Evolutionary conservation across 2,329 filamentous ascomycete species (phyloP).

Genomic region (Hypocreales sp.): DNA sequence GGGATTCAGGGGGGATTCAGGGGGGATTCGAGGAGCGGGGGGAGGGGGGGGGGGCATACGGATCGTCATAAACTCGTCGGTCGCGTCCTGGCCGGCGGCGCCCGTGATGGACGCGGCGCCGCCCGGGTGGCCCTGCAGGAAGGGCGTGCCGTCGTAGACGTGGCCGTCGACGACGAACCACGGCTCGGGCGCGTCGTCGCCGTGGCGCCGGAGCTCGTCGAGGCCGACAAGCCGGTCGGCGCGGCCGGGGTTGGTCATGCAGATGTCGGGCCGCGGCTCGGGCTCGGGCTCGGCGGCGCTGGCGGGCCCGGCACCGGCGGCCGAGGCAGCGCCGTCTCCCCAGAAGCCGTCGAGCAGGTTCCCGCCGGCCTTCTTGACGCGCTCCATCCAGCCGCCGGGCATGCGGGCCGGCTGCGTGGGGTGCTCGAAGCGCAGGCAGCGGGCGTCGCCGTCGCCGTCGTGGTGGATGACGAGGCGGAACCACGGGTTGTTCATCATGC

Average conservation of each 20-base stretch:
- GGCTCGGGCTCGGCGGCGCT: too few relatives aligned
- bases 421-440: constrained; percentile 77
- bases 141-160: constrained; percentile 74
- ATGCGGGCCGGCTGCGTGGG: constrained; percentile 68
- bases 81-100: constrained; percentile 66
- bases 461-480: constrained; percentile 65
- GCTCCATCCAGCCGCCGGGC: constrained; percentile 85
- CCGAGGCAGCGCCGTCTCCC: too few relatives aligned
- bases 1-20: too few relatives aligned
- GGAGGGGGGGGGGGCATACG: constrained; percentile 50
- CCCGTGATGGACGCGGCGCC: constrained; percentile 73
- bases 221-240: constrained; percentile 49
- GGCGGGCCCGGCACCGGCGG: too few relatives aligned
- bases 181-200: constrained; percentile 45
- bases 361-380: constrained; percentile 68
- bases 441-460: constrained; percentile 34
- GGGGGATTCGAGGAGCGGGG: too few relatives aligned
- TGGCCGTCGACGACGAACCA: constrained; percentile 86
- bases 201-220: constrained; percentile 57
- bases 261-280: constrained; percentile 48
- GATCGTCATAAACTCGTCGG: constrained; percentile 84
- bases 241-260: constrained; percentile 60
- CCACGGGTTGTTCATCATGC: constrained; percentile 99
- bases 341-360: constrained; percentile 70
- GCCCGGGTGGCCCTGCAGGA: constrained; percentile 71